Evolutionary conservation across 2,329 filamentous ascomycete genomes (phyloP).

Genomic region (Hypoxylon sp.): DNA sequence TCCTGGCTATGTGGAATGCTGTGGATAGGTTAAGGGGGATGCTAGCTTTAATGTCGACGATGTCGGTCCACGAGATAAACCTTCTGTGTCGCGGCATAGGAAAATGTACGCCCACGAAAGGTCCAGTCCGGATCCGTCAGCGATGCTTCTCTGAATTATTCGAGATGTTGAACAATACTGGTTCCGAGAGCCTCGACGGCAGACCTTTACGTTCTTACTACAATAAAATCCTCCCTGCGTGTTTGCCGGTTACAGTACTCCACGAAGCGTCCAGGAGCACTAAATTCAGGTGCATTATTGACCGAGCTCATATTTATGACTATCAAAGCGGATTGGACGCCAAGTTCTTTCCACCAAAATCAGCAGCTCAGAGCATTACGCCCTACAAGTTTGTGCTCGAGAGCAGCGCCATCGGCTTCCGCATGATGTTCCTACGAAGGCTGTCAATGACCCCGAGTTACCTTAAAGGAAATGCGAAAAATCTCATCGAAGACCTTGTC

Average conservation of each 20-base stretch:
- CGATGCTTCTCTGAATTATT: constrained; percentile 23
- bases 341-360: constrained; percentile 10
- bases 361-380: constrained; percentile 10
- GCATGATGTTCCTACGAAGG: constrained; percentile 12
- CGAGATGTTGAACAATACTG: constrained; percentile 5
- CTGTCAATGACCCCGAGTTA: not conserved
- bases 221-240: constrained; percentile 30
- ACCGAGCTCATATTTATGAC: not conserved
- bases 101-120: not conserved
- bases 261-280: not conserved
- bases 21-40: constrained; percentile 19
- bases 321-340: constrained; percentile 16
- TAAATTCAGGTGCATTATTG: not conserved
- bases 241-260: constrained; percentile 8
- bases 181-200: constrained; percentile 17
- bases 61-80: constrained; percentile 35
- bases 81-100: constrained; percentile 22
- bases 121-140: not conserved
- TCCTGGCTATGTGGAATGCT: constrained; percentile 21
- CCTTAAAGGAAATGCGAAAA: constrained; percentile 27
- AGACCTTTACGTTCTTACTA: constrained; percentile 26
- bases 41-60: constrained; percentile 20
- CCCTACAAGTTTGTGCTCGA: constrained; percentile 29
- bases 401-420: constrained; percentile 6
- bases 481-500: constrained; percentile 20